A percentile compares a stretch with the other conserved stretches of the same genome.
Evolutionary conservation across 192 early-diverging fungal species (phyloP).

Genomic region (Coemansia asiatica): DNA sequence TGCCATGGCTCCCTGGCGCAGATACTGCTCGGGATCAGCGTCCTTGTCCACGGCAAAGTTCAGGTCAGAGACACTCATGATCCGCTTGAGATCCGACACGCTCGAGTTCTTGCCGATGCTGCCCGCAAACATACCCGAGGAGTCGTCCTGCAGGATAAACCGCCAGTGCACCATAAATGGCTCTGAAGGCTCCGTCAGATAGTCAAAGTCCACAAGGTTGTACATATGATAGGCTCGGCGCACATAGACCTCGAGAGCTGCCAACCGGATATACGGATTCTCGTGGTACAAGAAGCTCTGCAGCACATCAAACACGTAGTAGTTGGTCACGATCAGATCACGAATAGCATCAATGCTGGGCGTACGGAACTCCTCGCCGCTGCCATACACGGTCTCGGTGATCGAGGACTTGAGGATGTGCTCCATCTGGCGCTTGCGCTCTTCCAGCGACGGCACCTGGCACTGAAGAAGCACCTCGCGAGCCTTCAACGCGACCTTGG

Average conservation of each 20-base stretch:
- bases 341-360: conserved; percentile 77
- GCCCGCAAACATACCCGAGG: conserved; percentile 49
- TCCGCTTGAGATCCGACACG: conserved; percentile 59
- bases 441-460: conserved; percentile 89
- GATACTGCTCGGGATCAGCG: conserved; percentile 63
- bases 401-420: conserved; percentile 75
- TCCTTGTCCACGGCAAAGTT: conserved; percentile 71
- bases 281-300: conserved; percentile 91
- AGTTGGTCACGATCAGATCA: conserved; percentile 87
- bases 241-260: conserved; percentile 94
- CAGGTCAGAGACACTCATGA: conserved; percentile 80
- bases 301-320: conserved; percentile 93
- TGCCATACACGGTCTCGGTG: conserved; percentile 76
- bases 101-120: conserved; percentile 34
- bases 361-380: conserved; percentile 66
- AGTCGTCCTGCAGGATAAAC: conserved; percentile 67
- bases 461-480: conserved; percentile 92
- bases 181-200: conserved; percentile 58
- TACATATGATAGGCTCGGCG: conserved; percentile 98
- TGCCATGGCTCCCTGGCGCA: conserved; percentile 86
- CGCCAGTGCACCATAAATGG: conserved; percentile 78
- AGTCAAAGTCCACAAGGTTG: conserved; percentile 83
- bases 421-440: conserved; percentile 82
- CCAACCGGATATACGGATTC: conserved; percentile 72
- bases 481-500: conserved; percentile 91